Evolutionary conservation across 2,329 filamentous ascomycete species (phyloP), one percentile per base, ranked within the genome.

Genomic region (Claviceps citrina): DNA sequence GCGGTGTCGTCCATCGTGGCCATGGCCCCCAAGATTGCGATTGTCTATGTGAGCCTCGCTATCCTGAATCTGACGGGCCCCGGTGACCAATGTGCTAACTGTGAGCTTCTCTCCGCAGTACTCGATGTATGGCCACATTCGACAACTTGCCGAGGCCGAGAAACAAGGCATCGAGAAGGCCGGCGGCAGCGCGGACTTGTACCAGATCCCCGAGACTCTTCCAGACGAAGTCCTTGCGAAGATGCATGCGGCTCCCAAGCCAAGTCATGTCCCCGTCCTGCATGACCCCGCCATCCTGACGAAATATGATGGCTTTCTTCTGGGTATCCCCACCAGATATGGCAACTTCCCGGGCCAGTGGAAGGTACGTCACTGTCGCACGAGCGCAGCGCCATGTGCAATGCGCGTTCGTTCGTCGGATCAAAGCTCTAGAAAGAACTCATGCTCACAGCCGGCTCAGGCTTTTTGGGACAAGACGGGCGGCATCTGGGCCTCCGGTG

Each of bases 331-430:
- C 44, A 98, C 91, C 38, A 77, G 91, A 50, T 98, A 84, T 67
- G 91, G 91, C 54, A 96, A 93, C 76, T 94, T 94, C 73, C 87
- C 89, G 36, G 84, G 81, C 15, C 91, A 98, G 67, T 95, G 83
- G 83, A 95, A 91, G 71, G 63, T 62, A 27, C 4, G 34, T 48
- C 18, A 30, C 4, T 18, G 7, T 7, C 25, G 7, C 13, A n/a
- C 18, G 10, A 7, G 15, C 6, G 13, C 19, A 34, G 9, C 7
- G 32, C n/a, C n/a, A n/a, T n/a, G n/a, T n/a, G 31, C 31, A 20
- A 22, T 18, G 19, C 6, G 15, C 16, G 7, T 16, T 20, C 19
- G 13, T 7, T 16, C 4, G 7, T 9, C 9, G 24, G 19, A 13
- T 2, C 6, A 13, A 20, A 19, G 8, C 8, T 15, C 15, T 1